Evolutionary conservation across 371 early-diverging fungal genomes (phyloP).

Genomic region (Apophysomyces elegans): DNA sequence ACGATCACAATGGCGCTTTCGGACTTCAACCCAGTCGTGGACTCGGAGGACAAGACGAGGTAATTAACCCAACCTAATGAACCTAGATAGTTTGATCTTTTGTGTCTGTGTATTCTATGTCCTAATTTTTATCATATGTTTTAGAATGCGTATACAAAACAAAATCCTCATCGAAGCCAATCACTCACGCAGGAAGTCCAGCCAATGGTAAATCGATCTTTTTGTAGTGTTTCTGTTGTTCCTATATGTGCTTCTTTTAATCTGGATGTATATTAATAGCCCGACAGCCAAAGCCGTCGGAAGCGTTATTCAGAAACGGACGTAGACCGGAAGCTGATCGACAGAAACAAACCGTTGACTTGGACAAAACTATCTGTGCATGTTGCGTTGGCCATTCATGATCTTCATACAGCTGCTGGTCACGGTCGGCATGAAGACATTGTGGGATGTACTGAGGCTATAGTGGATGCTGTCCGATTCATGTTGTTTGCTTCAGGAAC

Average conservation of each 20-base stretch:
- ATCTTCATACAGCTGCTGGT: conserved; percentile 68
- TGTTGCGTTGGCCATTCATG: conserved; percentile 69
- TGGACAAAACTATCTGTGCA: conserved; percentile 69
- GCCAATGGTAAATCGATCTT: background rate
- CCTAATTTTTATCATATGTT: background rate
- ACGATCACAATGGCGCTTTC: background rate
- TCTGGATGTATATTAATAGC: background rate
- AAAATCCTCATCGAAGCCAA: background rate
- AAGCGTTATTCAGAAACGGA: background rate
- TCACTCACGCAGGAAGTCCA: background rate
- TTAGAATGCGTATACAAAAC: background rate
- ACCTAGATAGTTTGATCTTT: background rate
- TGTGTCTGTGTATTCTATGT: background rate
- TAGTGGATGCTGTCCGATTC: conserved; percentile 82
- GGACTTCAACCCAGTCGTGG: background rate
- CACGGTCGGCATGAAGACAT: conserved; percentile 19
- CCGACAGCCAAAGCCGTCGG: background rate
- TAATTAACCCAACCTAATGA: background rate
- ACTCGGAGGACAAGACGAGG: background rate
- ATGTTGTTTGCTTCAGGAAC: conserved; percentile 82
- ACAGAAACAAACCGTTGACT: conserved; percentile 40
- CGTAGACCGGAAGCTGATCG: background rate
- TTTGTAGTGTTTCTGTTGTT: background rate
- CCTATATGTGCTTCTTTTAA: background rate
- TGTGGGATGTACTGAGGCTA: conserved; percentile 50